Evolutionary conservation across 768 basidiomycete species (phyloP).

Genomic region (Hemileccinum impolitum): DNA sequence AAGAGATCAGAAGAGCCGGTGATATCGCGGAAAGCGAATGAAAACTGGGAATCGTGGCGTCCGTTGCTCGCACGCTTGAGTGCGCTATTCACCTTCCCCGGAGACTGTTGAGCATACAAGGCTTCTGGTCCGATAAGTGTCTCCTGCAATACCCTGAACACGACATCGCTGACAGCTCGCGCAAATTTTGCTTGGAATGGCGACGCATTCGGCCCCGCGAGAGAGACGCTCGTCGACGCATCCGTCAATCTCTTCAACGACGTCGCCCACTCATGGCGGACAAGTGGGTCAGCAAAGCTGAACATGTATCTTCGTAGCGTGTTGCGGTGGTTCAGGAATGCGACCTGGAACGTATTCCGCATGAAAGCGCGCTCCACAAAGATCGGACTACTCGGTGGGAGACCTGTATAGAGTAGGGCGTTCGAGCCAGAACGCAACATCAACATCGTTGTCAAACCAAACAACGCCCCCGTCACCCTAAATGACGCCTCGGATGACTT

Average conservation of each 20-base stretch:
- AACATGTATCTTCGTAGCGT: constrained; percentile 90
- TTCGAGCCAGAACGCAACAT: constrained; percentile 83
- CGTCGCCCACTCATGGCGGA: constrained; percentile 71
- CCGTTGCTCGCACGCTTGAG: constrained; percentile 28
- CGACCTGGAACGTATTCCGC: constrained; percentile 93
- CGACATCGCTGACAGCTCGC: constrained; percentile 68
- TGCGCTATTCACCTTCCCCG: constrained; percentile 32
- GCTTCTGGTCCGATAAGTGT: constrained; percentile 55
- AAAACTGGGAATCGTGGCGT: constrained; percentile 23
- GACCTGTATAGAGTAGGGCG: constrained; percentile 75
- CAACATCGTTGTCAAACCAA: constrained; percentile 80
- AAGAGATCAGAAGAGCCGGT: constrained; percentile 38
- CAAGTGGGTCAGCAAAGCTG: constrained; percentile 77
- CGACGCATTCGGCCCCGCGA: constrained; percentile 30
- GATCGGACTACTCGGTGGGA: constrained; percentile 76
- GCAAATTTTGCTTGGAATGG: constrained; percentile 46
- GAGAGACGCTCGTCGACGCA: constrained; percentile 30
- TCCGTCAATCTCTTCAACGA: constrained; percentile 69
- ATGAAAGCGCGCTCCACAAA: constrained; percentile 91
- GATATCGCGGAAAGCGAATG: constrained; percentile 23
- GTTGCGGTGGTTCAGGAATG: constrained; percentile 68
- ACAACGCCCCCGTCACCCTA: constrained; percentile 79
- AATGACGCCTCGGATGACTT: constrained; percentile 83
- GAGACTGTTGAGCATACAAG: constrained; percentile 15
- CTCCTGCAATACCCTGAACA: constrained; percentile 83